phyloP scores from a whole-genome alignment of 225 moss, liverwort and hornwort genomes.

The Takakia lepidozioides region DNA sequence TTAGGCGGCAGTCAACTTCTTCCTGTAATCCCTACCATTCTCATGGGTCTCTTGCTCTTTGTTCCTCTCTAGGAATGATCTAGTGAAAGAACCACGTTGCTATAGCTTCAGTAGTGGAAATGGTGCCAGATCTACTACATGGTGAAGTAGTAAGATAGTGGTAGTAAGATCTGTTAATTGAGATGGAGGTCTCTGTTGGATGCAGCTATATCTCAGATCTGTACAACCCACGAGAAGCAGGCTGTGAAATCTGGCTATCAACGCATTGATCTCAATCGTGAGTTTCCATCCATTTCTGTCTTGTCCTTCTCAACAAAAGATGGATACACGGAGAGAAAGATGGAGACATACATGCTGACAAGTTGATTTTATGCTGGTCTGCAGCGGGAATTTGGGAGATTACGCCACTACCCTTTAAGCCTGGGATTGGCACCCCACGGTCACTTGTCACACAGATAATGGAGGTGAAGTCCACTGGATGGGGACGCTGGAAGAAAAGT shows the following conservation, averaged over 20 bases:
- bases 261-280: slow-evolving; percentile 58
- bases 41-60: no score
- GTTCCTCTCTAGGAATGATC: no score
- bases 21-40: no score
- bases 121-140: no score
- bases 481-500: slow-evolving; percentile 70
- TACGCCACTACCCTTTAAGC: slow-evolving; percentile 46
- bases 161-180: no score
- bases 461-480: slow-evolving; percentile 71
- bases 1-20: no score
- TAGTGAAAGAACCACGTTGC: no score
- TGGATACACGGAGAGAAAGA: not conserved
- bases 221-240: slow-evolving; percentile 41
- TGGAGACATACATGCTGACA: not conserved
- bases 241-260: slow-evolving; percentile 41
- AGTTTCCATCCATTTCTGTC: slow-evolving; percentile 9
- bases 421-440: slow-evolving; percentile 33
- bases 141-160: no score
- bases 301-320: not conserved
- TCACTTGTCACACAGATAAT: slow-evolving; percentile 67
- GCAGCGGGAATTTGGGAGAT: slow-evolving; percentile 76
- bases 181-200: slow-evolving; percentile 1
- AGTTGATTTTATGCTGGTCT: not conserved
- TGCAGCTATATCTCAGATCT: slow-evolving; percentile 57
- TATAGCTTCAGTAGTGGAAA: no score